Evolutionary conservation across 164 flowering plant species (phyloP).

Genomic region (Protea cynaroides): DNA sequence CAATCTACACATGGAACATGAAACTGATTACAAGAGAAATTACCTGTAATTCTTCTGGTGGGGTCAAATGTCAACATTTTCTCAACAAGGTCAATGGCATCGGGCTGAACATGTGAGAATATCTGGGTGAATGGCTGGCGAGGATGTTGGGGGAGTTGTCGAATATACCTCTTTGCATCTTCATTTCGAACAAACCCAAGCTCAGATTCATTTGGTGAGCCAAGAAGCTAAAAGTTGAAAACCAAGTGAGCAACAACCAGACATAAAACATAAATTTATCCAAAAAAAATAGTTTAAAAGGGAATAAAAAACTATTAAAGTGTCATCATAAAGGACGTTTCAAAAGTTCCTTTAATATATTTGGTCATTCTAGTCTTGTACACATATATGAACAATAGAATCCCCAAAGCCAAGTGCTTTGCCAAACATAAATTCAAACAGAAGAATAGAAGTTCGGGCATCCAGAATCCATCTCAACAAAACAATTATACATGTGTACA

Average conservation of each 20-base stretch:
- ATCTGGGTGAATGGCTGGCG: slow-evolving; percentile 45
- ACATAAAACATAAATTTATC: neutral
- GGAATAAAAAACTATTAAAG: neutral
- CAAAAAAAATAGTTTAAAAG: neutral
- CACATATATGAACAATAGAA: too few relatives aligned
- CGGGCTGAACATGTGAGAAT: slow-evolving; percentile 73
- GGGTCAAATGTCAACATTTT: slow-evolving; percentile 94
- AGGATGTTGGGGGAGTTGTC: slow-evolving; percentile 53
- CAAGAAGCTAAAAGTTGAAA: slow-evolving; percentile 55
- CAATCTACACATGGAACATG: too few relatives aligned
- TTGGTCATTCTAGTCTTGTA: too few relatives aligned
- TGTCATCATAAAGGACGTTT: too few relatives aligned
- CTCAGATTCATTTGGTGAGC: slow-evolving; percentile 86
- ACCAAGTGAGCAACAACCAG: slow-evolving; percentile 7
- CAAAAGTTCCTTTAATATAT: too few relatives aligned
- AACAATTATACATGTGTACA: too few relatives aligned
- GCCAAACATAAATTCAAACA: too few relatives aligned
- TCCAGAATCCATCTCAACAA: too few relatives aligned
- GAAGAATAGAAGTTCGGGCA: too few relatives aligned
- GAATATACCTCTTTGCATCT: slow-evolving; percentile 67
- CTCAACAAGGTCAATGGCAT: slow-evolving; percentile 84
- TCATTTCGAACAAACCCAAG: slow-evolving; percentile 67
- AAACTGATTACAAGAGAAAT: neutral
- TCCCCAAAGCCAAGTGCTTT: too few relatives aligned
- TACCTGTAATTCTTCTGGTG: slow-evolving; percentile 79